Evolutionary conservation across 768 basidiomycete genomes (phyloP).

Genomic region (Lentinula guzmanii): DNA sequence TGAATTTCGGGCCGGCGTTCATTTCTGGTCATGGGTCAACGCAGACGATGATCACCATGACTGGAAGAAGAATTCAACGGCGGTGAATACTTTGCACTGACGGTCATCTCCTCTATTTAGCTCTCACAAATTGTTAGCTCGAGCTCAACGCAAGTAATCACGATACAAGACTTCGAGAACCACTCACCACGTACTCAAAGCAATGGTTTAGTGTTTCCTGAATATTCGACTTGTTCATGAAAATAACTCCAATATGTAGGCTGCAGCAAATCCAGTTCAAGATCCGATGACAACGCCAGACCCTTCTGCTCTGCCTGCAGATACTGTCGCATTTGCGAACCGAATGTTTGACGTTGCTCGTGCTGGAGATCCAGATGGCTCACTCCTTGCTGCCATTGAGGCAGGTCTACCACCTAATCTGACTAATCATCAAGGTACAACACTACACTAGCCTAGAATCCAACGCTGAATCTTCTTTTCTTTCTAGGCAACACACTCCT

Average conservation of each 20-base stretch:
- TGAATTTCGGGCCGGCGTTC: too few relatives aligned
- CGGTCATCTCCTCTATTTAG: too few relatives aligned
- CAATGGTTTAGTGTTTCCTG: too few relatives aligned
- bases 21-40: background rate
- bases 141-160: too few relatives aligned
- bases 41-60: background rate
- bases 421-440: slow-evolving; percentile 62
- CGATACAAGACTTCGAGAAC: too few relatives aligned
- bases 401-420: slow-evolving; percentile 68
- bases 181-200: too few relatives aligned
- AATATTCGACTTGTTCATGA: too few relatives aligned
- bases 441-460: background rate
- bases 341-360: slow-evolving; percentile 76
- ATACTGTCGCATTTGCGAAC: slow-evolving; percentile 52
- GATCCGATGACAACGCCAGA: background rate
- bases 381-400: slow-evolving; percentile 57
- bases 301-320: slow-evolving; percentile 25
- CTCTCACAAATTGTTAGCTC: too few relatives aligned
- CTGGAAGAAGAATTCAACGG: background rate
- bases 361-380: slow-evolving; percentile 36
- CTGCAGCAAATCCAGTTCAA: background rate
- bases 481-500: slow-evolving; percentile 65
- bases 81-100: background rate
- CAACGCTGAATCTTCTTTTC: background rate
- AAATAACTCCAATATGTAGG: background rate